A percentile compares a stretch with the other conserved stretches of the same genome.
phyloP scores from a whole-genome alignment of 2,329 filamentous ascomycete genomes.

The Cordyceps pruinosa region DNA sequence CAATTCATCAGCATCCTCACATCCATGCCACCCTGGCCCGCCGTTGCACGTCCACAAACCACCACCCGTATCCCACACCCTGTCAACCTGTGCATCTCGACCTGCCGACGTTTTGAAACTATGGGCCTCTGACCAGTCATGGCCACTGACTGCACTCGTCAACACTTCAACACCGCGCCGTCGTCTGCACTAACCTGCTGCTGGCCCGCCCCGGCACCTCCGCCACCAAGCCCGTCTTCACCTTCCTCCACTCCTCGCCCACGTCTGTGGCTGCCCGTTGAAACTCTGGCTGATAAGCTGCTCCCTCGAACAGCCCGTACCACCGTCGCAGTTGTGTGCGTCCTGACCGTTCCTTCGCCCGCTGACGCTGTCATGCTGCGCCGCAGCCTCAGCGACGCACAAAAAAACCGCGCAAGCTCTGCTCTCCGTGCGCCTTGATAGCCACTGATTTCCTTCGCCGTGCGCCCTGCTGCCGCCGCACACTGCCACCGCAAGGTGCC shows the following conservation, averaged over 20 bases:
- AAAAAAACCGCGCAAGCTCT: neutral
- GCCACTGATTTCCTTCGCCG: too few relatives aligned
- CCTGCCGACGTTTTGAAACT: neutral
- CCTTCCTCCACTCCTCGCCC: neutral
- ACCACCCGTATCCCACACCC: neutral
- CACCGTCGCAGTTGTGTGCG: neutral
- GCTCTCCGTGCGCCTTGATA: too few relatives aligned
- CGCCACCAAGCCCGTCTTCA: slow-evolving; percentile 1
- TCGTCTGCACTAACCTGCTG: neutral
- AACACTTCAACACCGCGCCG: neutral
- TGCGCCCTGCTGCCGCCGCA: too few relatives aligned
- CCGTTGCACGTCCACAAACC: neutral
- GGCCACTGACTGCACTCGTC: too few relatives aligned
- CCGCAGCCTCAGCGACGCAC: neutral
- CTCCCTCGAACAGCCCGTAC: neutral
- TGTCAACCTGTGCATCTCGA: neutral
- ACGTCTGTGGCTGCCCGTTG: neutral
- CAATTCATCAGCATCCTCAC: neutral
- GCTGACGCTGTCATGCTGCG: neutral
- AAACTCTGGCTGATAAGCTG: neutral
- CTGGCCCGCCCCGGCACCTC: slow-evolving; percentile 1
- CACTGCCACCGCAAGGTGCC: too few relatives aligned
- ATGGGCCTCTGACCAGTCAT: too few relatives aligned
- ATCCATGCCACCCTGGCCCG: neutral
- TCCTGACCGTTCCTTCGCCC: neutral